phyloP scores from a whole-genome alignment of 2,329 filamentous ascomycete genomes.

The Colletotrichum spaethianum region DNA sequence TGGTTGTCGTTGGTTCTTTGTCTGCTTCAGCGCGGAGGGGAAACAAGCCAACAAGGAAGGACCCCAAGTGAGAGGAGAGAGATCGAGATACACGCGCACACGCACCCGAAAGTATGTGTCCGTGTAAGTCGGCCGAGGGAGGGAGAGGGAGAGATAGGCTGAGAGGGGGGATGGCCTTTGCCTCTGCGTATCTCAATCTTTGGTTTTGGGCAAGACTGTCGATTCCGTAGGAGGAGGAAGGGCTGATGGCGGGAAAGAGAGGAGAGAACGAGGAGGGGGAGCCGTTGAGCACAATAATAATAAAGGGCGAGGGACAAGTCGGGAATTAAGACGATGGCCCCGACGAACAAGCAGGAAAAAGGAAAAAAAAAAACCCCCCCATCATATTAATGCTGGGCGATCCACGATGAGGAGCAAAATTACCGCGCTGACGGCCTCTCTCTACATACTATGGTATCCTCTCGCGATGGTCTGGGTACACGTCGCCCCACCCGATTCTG shows the following conservation, averaged over 20 bases:
- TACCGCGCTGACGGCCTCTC: conserved; percentile 22
- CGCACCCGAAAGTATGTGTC: neutral
- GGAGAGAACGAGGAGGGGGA: conserved; percentile 22
- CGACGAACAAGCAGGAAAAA: conserved; percentile 17
- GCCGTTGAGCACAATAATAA: conserved; percentile 27
- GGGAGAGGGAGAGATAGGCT: neutral
- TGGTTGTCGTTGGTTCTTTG: conserved; percentile 1
- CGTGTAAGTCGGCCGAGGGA: neutral
- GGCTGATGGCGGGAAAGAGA: neutral
- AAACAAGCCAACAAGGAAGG: neutral
- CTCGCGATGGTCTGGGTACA: neutral
- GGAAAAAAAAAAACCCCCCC: conserved; percentile 26
- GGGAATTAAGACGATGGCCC: conserved; percentile 24
- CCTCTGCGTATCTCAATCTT: neutral
- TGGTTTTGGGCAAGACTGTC: neutral
- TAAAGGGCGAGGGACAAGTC: conserved; percentile 16
- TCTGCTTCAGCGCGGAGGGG: neutral
- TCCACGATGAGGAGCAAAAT: conserved; percentile 36
- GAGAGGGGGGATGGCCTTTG: neutral
- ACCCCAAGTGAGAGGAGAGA: neutral
- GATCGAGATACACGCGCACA: conserved; percentile 4
- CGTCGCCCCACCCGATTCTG: neutral
- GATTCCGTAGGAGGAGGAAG: neutral
- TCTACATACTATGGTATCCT: neutral
- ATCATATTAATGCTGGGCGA: conserved; percentile 16